Percentiles rank a stretch among this genome's conserved stretches.
These are phyloP conservation scores for Trichoderma koningii DNA, from an alignment of 2,329 filamentous ascomycete genomes.

Conservation along the genomic window DNA sequence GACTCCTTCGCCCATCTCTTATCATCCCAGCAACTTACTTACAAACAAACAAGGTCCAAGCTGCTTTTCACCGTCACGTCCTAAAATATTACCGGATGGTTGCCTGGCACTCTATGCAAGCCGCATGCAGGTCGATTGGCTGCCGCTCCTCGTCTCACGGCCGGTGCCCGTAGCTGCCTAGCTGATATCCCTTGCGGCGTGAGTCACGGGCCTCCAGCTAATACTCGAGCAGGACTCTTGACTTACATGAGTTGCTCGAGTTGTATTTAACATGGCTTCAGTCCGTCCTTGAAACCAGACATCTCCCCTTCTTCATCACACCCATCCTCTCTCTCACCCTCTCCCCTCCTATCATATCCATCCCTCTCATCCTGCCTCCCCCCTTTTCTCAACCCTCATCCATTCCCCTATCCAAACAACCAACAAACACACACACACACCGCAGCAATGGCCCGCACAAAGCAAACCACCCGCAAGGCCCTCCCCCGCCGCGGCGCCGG, in stretches of 20 bases:
- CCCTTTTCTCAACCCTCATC: neutral
- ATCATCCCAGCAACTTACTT: neutral
- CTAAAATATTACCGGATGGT: constrained; percentile 22
- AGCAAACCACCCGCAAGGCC: constrained; percentile 12
- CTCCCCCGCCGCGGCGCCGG: neutral
- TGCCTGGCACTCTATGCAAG: constrained; percentile 20
- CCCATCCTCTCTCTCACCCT: too few relatives aligned
- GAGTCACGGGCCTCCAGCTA: constrained; percentile 13
- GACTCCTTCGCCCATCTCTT: neutral
- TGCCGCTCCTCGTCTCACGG: constrained; percentile 2
- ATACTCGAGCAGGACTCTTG: neutral
- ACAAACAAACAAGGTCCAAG: neutral
- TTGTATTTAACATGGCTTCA: constrained; percentile 7
- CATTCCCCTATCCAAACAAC: too few relatives aligned
- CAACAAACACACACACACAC: too few relatives aligned
- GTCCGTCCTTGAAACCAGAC: too few relatives aligned
- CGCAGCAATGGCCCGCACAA: constrained; percentile 22
- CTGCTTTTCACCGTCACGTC: neutral
- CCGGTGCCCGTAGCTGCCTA: constrained; percentile 21
- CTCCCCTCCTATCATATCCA: too few relatives aligned
- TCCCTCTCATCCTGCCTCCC: neutral
- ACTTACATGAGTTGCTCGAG: neutral
- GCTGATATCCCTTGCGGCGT: constrained; percentile 16
- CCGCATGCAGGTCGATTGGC: constrained; percentile 10
- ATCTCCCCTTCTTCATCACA: too few relatives aligned